Evolutionary conservation across 2,329 filamentous ascomycete species (phyloP).

Genomic region (Escovopsis sp.): DNA sequence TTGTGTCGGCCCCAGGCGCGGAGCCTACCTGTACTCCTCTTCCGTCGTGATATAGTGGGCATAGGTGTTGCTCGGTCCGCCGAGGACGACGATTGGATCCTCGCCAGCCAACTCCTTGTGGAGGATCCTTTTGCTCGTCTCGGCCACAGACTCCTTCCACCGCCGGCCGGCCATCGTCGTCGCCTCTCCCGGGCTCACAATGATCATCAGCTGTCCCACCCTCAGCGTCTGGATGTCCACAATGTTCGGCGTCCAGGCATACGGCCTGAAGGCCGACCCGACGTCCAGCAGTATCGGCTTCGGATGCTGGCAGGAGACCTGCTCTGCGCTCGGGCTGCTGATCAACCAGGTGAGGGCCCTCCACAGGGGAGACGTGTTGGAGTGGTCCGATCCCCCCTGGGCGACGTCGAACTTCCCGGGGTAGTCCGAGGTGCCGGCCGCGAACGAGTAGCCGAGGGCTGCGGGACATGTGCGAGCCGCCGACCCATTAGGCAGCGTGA

Average conservation of each 20-base stretch:
- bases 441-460: conserved; percentile 78
- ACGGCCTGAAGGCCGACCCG: conserved; percentile 59
- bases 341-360: conserved; percentile 55
- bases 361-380: conserved; percentile 66
- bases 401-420: conserved; percentile 84
- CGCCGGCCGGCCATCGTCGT: conserved; percentile 84
- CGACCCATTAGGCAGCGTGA: conserved; percentile 58
- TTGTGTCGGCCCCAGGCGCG: no score
- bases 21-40: conserved; percentile 40
- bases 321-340: conserved; percentile 51
- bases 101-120: conserved; percentile 22
- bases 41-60: conserved; percentile 62
- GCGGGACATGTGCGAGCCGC: conserved; percentile 65
- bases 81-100: conserved; percentile 61
- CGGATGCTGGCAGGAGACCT: conserved; percentile 60
- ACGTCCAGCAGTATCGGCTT: conserved; percentile 83
- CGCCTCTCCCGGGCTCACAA: conserved; percentile 75
- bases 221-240: conserved; percentile 75
- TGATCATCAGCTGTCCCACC: conserved; percentile 69
- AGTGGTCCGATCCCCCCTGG: conserved; percentile 59
- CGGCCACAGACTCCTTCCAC: conserved; percentile 59
- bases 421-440: conserved; percentile 77
- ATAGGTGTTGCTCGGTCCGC: conserved; percentile 80
- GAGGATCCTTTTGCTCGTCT: conserved; percentile 29
- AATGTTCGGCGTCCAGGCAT: conserved; percentile 78